Conservation (phyloP, 352 stramenopile genomes). For the Phytopythium boreale region DNA sequence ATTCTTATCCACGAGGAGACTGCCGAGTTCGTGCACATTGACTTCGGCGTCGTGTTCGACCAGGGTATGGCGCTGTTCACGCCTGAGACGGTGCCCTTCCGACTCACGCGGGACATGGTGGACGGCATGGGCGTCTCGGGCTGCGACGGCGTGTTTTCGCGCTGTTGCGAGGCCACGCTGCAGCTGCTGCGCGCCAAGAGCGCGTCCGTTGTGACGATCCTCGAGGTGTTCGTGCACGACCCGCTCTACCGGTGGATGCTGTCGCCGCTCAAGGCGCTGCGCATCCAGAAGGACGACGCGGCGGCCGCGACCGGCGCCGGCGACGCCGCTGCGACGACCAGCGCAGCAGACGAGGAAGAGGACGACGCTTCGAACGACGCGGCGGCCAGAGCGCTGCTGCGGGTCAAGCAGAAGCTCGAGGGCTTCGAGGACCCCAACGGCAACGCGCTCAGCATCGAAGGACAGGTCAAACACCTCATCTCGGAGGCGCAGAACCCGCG, state of each 20-base stretch:
- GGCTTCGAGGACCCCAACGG: conserved; percentile 97
- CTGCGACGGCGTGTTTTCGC: conserved; percentile 95
- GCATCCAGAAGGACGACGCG: conserved; percentile 68
- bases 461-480: conserved; percentile 98
- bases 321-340: conserved; percentile 9
- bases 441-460: conserved; percentile 96
- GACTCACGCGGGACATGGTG: conserved; percentile 98
- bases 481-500: conserved; percentile 94
- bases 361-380: conserved; percentile 63
- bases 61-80: conserved; percentile 92
- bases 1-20: conserved; percentile 98
- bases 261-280: conserved; percentile 86
- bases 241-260: conserved; percentile 98
- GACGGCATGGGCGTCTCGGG: conserved; percentile 98
- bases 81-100: conserved; percentile 99
- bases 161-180: conserved; percentile 93
- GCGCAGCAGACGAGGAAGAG: conserved; percentile 14
- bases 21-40: conserved; percentile 99
- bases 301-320: conserved; percentile 9
- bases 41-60: conserved; percentile 99
- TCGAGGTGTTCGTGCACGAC: conserved; percentile 99
- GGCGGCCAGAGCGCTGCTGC: conserved; percentile 91
- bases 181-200: conserved; percentile 91
- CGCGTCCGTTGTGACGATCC: conserved; percentile 95
- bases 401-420: conserved; percentile 98